Evolutionary conservation across 805 yeast genomes (phyloP), one percentile per base, ranked within the genome.

Genomic region (Clavispora fructus): DNA sequence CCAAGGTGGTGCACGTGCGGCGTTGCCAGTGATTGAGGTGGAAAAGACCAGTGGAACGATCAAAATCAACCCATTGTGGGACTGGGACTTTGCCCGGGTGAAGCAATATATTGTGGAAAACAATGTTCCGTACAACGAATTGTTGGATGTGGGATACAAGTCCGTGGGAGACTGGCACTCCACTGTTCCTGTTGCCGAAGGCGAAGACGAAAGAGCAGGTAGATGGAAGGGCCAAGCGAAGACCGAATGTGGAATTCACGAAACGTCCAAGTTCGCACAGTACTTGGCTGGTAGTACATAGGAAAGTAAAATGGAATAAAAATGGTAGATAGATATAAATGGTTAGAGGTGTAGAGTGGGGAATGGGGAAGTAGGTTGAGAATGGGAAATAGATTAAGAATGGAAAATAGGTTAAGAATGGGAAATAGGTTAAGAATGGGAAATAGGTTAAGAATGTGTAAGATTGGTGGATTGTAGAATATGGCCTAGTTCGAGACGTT

Each of bases 81-180:
- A 80, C 58, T 89, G 96, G 96, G 75, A 78, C 16, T 92, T 92
- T 64, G 59, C 69, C 11, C 81, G 83, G 54, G 96, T 91, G 19
- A 75, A 81, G 50, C 52, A 59, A 2, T 92, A 92, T 64, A 77
- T 91, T 49, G 82, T 83, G 48, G 74, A 71, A 32, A 69, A 89
- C 61, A 55, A 78, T 11, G 96, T 91, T 12, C 97, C 97, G 4
- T 88, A 86, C 67, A 92, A 92, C 60, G 89, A 79, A 50, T 72
- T 92, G 30, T 69, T 92, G 32, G 92, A 90, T 64, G 69, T 82
- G 46, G 97, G 97, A 0, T 92, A 91, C 66, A 83, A 89, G 59
- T 87, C 96, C 0, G 79, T 92, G 13, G 98, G 98, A 1, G 98
- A 92, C 64, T 92, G 91, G 79, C 98, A 92, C 64, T 87, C 96